Evolutionary conservation across 2,329 filamentous ascomycete species (phyloP), one percentile per base, ranked within the genome.

Genomic region (Talaromyces islandicus): DNA sequence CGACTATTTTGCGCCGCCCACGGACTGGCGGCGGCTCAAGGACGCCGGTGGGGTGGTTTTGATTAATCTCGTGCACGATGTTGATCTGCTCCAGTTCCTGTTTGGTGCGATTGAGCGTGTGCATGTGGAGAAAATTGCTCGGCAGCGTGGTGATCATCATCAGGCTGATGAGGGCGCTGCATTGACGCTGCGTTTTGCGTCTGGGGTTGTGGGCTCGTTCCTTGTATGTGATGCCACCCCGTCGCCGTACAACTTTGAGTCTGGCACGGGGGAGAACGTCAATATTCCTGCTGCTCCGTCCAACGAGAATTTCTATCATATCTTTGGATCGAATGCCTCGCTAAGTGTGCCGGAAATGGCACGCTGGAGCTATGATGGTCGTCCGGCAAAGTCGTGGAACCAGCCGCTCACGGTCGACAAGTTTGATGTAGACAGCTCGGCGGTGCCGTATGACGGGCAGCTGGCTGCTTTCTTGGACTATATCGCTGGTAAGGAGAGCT

Each of bases 11-110:
- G 72, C 77, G 1, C 63, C 75, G 0, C 77, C 78, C 0, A 71
- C 73, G 0, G 76, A 78, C 43, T 85, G 84, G 83, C 76, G 81
- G 14, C 73, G 76, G 4, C 64, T 63, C 7, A 65, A 70, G 2
- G 69, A 67, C 5, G 68, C 73, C 2, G 80, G 78, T 1, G 83
- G 83, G 0, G 78, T 81, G 0, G 71, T 86, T 7, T 71, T 81
- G 2, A 85, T 85, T 62, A 87, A 86, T 65, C 71, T 86, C 50
- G 78, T 86, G n/a, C 84, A 87, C 65, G 84, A 87, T 55, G 72
- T 86, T 43, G 84, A 86, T 62, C 70, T 85, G 0, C 71, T 87
- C 19, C 83, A 85, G 53, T 80, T 81, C 67, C 71, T 86, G 1
- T 77, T 86, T 27, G 83, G 83, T 0, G 78, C 81, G 0, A 81